Evolutionary conservation across 192 early-diverging fungal species (phyloP).

Genomic region (Podila clonocystis): DNA sequence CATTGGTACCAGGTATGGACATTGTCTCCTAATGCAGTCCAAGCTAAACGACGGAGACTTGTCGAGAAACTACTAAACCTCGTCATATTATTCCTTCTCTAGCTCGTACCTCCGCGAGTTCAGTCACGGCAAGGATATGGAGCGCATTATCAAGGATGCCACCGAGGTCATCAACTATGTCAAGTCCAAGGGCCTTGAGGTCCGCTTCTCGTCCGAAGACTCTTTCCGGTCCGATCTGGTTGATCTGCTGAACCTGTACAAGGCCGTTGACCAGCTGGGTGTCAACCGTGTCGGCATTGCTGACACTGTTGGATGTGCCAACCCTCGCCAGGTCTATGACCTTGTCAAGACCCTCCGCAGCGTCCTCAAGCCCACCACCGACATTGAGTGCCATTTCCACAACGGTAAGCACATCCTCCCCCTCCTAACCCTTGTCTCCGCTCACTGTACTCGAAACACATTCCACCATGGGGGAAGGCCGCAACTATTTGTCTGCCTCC

Average conservation of each 20-base stretch:
- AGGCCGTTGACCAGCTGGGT: conserved; percentile 96
- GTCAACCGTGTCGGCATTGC: conserved; percentile 99
- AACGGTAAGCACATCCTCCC: conserved; percentile 63
- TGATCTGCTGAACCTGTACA: conserved; percentile 96
- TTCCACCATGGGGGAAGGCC: too few species aligned
- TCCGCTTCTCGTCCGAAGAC: conserved; percentile 98
- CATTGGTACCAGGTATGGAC: conserved; percentile 85
- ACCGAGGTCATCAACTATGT: conserved; percentile 97
- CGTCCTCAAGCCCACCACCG: conserved; percentile 88
- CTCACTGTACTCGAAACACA: neutral
- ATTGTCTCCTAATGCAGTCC: too few species aligned
- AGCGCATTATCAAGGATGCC: conserved; percentile 95
- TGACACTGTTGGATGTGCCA: conserved; percentile 98
- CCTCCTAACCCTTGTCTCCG: neutral
- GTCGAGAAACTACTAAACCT: neutral
- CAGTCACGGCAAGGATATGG: conserved; percentile 99
- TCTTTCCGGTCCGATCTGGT: conserved; percentile 98
- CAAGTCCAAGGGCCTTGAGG: conserved; percentile 95
- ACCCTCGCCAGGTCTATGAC: conserved; percentile 98
- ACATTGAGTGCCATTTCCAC: conserved; percentile 99
- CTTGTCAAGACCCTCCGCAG: conserved; percentile 94
- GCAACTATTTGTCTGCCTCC: neutral
- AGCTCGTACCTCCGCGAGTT: conserved; percentile 93
- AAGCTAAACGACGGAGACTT: too few species aligned
- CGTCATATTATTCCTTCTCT: neutral